Percentiles rank a stretch among this genome's conserved stretches.
Conservation (phyloP, 805 yeast species). For the Ogataea ganodermae region DNA sequence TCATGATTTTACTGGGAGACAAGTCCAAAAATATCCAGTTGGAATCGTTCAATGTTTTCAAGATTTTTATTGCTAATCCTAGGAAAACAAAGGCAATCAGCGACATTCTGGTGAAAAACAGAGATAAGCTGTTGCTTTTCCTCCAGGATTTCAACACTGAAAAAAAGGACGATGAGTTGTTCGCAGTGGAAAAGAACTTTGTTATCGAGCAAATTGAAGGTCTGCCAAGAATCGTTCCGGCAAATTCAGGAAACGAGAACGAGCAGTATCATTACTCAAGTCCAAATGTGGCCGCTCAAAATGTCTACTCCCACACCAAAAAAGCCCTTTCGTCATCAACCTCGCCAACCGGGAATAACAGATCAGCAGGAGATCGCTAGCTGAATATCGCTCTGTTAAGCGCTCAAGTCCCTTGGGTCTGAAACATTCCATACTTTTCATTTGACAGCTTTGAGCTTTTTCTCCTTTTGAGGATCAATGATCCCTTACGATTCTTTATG, state of each 20-base stretch:
- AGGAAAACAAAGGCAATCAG: slow-evolving; percentile 75
- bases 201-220: slow-evolving; percentile 72
- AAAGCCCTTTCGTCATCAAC: slow-evolving; percentile 15
- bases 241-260: slow-evolving; percentile 10
- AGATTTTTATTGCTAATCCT: slow-evolving; percentile 96
- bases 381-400: not conserved
- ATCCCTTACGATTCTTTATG: slow-evolving; percentile 3
- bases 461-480: not conserved
- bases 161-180: slow-evolving; percentile 62
- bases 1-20: slow-evolving; percentile 85
- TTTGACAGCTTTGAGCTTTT: not conserved
- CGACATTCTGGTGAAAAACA: slow-evolving; percentile 83
- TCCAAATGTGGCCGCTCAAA: slow-evolving; percentile 23
- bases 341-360: slow-evolving; percentile 4
- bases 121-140: slow-evolving; percentile 71
- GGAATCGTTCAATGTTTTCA: slow-evolving; percentile 92
- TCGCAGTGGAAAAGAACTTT: slow-evolving; percentile 79
- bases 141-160: slow-evolving; percentile 64
- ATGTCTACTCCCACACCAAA: slow-evolving; percentile 22
- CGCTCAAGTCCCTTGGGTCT: not conserved
- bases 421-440: not conserved
- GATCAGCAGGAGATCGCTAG: slow-evolving; percentile 3
- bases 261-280: slow-evolving; percentile 10
- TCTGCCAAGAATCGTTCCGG: slow-evolving; percentile 57
- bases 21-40: slow-evolving; percentile 84